Percentiles rank a stretch among this genome's conserved stretches.
Evolutionary conservation across 495 filamentous ascomycete genomes (phyloP).

Genomic region (Massariosphaeria phaeospora): DNA sequence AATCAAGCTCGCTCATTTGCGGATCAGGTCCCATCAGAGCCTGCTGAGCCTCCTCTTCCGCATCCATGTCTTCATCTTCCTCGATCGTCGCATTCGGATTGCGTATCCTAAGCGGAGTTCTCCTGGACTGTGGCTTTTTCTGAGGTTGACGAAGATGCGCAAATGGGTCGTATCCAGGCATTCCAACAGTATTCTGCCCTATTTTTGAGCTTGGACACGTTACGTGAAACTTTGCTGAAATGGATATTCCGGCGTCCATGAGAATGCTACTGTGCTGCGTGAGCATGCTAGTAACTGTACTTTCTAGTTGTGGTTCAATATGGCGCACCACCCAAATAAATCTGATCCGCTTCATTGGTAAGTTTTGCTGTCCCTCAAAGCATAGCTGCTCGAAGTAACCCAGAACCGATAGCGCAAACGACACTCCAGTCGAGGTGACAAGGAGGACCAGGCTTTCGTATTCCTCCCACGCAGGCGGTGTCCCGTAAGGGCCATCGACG

Average conservation of each 20-base stretch:
- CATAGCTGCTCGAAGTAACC: slow-evolving; percentile 11
- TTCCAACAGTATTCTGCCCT: background rate
- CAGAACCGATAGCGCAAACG: slow-evolving; percentile 19
- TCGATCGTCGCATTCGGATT: background rate
- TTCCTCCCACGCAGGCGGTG: slow-evolving; percentile 10
- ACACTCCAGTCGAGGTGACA: slow-evolving; percentile 21
- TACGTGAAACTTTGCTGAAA: slow-evolving; percentile 2
- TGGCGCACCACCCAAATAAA: slow-evolving; percentile 19
- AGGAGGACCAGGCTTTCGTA: slow-evolving; percentile 18
- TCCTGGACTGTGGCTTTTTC: background rate
- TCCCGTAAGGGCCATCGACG: slow-evolving; percentile 22
- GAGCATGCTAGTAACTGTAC: slow-evolving; percentile 3
- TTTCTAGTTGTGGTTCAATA: slow-evolving; percentile 9
- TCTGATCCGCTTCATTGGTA: background rate
- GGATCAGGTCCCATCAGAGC: background rate
- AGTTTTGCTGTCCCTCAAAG: background rate
- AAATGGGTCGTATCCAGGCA: slow-evolving; percentile 3
- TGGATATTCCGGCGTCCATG: background rate
- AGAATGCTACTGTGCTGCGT: background rate
- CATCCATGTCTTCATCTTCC: background rate
- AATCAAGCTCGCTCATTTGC: background rate
- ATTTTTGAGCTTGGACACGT: slow-evolving; percentile 3
- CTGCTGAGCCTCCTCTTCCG: background rate
- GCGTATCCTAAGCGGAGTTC: background rate
- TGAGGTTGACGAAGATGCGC: slow-evolving; percentile 6